phyloP scores from a whole-genome alignment of 495 filamentous ascomycete genomes.

The Penicillium herquei region DNA sequence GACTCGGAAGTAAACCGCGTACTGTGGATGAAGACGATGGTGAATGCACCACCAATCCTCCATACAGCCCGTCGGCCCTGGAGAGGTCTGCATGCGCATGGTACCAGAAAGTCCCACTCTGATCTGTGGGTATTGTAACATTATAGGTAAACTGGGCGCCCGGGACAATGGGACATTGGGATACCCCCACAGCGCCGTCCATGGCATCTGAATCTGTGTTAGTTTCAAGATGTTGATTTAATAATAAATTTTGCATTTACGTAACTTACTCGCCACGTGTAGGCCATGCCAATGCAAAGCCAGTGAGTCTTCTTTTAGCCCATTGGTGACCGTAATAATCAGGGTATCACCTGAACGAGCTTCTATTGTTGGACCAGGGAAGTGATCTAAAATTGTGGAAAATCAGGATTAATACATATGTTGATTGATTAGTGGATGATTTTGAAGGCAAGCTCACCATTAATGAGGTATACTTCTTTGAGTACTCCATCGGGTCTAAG shows the following conservation, averaged over 20 bases:
- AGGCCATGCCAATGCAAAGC: constrained; percentile 81
- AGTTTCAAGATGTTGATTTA: neutral
- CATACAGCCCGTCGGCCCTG: constrained; percentile 73
- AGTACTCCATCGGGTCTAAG: constrained; percentile 44
- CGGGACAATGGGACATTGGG: constrained; percentile 64
- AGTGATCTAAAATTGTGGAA: constrained; percentile 19
- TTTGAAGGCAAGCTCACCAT: constrained; percentile 25
- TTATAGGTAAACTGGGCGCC: constrained; percentile 70
- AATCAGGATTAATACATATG: too few relatives aligned
- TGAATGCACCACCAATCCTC: constrained; percentile 69
- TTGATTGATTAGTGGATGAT: too few relatives aligned
- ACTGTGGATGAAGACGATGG: constrained; percentile 36
- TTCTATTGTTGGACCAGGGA: constrained; percentile 41
- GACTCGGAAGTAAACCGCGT: constrained; percentile 21
- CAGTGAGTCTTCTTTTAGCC: constrained; percentile 63
- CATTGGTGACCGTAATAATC: constrained; percentile 68
- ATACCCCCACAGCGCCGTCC: constrained; percentile 68
- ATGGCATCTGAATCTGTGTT: constrained; percentile 43
- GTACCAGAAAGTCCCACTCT: constrained; percentile 83
- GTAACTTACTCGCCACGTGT: constrained; percentile 57
- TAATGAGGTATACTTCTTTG: constrained; percentile 39
- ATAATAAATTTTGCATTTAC: neutral
- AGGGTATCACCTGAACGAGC: constrained; percentile 61
- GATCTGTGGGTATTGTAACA: constrained; percentile 67
- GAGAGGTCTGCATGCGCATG: constrained; percentile 68